Percentiles rank a stretch among this genome's conserved stretches.
Conservation (phyloP, 352 stramenopile species). For the Plasmopara viticola region DNA sequence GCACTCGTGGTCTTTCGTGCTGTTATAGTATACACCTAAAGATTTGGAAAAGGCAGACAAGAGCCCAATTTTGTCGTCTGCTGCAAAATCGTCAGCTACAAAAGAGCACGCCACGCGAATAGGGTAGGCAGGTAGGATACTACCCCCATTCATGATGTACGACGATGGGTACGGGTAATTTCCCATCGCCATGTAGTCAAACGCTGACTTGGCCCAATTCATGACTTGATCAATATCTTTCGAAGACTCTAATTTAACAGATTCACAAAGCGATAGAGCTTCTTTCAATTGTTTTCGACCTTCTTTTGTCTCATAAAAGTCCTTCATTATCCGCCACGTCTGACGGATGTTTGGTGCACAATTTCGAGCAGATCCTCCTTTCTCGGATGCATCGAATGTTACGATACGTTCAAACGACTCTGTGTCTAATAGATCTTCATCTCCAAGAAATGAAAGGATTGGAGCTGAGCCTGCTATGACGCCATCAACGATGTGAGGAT, state of each 20-base stretch:
- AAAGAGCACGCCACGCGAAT: conserved; percentile 81
- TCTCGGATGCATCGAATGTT: conserved; percentile 64
- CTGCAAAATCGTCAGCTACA: conserved; percentile 36
- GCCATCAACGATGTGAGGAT: conserved; percentile 65
- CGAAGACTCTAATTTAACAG: conserved; percentile 30
- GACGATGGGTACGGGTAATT: conserved; percentile 95
- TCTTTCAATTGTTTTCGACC: conserved; percentile 38
- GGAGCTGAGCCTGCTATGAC: conserved; percentile 61
- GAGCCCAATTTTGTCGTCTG: conserved; percentile 27
- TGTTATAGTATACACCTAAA: conserved; percentile 77
- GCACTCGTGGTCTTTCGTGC: conserved; percentile 48
- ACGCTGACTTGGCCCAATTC: conserved; percentile 69
- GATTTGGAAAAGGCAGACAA: conserved; percentile 48
- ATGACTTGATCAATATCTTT: conserved; percentile 50
- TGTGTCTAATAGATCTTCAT: conserved; percentile 58
- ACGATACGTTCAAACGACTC: conserved; percentile 63
- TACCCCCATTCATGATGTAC: conserved; percentile 89
- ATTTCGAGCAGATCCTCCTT: conserved; percentile 49
- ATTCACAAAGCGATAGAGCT: conserved; percentile 50
- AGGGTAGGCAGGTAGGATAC: conserved; percentile 86
- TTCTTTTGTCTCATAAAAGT: conserved; percentile 35
- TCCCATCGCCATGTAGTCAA: conserved; percentile 92
- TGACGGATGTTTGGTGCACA: conserved; percentile 79
- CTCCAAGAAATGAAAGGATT: conserved; percentile 45
- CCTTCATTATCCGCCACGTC: conserved; percentile 52